Percentiles rank a stretch among this genome's conserved stretches.
Evolutionary conservation across 805 yeast genomes (phyloP).

Genomic region (Candida corydali): DNA sequence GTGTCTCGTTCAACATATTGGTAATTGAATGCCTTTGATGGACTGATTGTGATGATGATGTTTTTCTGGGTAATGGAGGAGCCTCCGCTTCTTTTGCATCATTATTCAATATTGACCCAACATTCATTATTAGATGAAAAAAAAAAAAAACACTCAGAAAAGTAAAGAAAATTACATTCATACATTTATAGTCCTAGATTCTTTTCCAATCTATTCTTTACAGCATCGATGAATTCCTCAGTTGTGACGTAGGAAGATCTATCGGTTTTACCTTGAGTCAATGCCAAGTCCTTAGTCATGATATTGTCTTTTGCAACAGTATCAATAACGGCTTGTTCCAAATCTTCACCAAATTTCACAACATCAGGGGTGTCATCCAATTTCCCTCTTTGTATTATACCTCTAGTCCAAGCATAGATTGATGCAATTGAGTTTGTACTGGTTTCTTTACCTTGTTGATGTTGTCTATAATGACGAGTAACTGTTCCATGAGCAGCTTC

Average conservation of each 20-base stretch:
- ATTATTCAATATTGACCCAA: constrained; percentile 34
- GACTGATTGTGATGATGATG: constrained; percentile 7
- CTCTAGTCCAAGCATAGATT: constrained; percentile 95
- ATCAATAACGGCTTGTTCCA: constrained; percentile 82
- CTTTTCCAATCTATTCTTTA: constrained; percentile 57
- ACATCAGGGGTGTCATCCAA: constrained; percentile 86
- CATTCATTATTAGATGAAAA: constrained; percentile 23
- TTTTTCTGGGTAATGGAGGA: constrained; percentile 1
- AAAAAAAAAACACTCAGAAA: too few species aligned
- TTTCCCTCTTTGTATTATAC: constrained; percentile 87
- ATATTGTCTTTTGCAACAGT: constrained; percentile 79
- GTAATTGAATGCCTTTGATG: constrained; percentile 28
- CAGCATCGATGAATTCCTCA: constrained; percentile 84
- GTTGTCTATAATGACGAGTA: constrained; percentile 93
- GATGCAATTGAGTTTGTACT: constrained; percentile 97
- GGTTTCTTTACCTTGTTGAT: constrained; percentile 95
- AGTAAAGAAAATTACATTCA: neutral
- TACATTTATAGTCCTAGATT: constrained; percentile 16
- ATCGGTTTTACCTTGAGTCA: constrained; percentile 82
- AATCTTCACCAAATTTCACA: constrained; percentile 65
- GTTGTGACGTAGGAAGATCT: constrained; percentile 83
- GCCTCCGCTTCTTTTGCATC: constrained; percentile 23
- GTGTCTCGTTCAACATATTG: constrained; percentile 22
- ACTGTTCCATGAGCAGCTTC: constrained; percentile 99
- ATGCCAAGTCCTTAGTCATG: constrained; percentile 96